Percentiles rank a stretch among this genome's conserved stretches.
phyloP scores from a whole-genome alignment of 2,329 filamentous ascomycete genomes.

The Zymoseptoria brevis region DNA sequence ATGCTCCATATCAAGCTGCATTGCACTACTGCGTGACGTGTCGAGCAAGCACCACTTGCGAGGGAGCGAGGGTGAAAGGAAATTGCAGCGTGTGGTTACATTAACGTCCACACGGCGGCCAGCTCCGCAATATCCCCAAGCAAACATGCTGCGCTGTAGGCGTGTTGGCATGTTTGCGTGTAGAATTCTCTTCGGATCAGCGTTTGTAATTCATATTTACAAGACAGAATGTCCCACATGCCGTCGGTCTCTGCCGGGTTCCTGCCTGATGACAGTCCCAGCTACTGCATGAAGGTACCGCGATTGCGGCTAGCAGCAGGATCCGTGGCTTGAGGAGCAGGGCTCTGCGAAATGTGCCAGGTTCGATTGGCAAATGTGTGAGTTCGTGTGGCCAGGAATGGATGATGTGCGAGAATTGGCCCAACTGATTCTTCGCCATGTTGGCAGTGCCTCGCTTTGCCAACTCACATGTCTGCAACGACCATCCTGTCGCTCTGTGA shows the following conservation, averaged over 20 bases:
- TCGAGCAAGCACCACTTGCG: slow-evolving; percentile 5
- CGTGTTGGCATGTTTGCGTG: slow-evolving; percentile 3
- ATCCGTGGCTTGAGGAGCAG: background rate
- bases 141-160: slow-evolving; percentile 7
- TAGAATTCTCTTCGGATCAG: background rate
- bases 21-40: slow-evolving; percentile 15
- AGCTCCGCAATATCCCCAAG: slow-evolving; percentile 7
- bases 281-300: slow-evolving; percentile 7
- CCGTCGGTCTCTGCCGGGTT: slow-evolving; percentile 11
- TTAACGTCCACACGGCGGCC: slow-evolving; percentile 13
- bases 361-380: background rate
- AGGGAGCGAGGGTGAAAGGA: slow-evolving; percentile 3
- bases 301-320: slow-evolving; percentile 6
- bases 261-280: slow-evolving; percentile 19
- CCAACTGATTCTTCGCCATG: background rate
- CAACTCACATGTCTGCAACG: background rate
- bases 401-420: background rate
- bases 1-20: slow-evolving; percentile 12
- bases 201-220: slow-evolving; percentile 3
- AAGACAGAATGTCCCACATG: background rate
- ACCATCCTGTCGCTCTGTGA: background rate
- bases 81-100: background rate
- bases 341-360: background rate
- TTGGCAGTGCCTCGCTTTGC: background rate
- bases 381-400: background rate